A percentile compares a stretch with the other conserved stretches of the same genome.
These are phyloP conservation scores for Neofusicoccum cordaticola DNA, from an alignment of 2,329 filamentous ascomycete genomes.

Conservation along the genomic window DNA sequence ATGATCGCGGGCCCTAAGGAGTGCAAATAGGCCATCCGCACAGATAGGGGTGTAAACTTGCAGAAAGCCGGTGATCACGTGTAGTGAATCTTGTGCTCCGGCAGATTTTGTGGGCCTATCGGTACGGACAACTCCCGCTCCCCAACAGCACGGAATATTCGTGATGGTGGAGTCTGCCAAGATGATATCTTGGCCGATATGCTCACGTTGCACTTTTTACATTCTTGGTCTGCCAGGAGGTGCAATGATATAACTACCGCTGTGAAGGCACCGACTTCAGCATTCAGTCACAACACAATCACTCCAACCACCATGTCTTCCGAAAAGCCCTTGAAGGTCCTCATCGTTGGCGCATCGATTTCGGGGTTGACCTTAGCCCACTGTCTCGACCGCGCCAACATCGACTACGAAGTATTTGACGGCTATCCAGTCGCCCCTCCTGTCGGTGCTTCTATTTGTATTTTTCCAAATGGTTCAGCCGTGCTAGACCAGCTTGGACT, in stretches of 20 bases:
- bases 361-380: slow-evolving; percentile 8
- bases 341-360: neutral
- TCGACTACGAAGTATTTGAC: neutral
- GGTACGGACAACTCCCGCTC: neutral
- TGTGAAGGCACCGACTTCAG: neutral
- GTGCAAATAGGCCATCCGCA: too few relatives aligned
- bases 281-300: neutral
- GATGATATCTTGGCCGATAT: neutral
- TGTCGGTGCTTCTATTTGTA: neutral
- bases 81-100: neutral
- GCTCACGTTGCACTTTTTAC: neutral
- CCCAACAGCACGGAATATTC: neutral
- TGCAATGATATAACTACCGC: neutral
- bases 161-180: neutral
- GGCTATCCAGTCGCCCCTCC: neutral
- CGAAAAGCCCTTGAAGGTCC: neutral
- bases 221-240: neutral
- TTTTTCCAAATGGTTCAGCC: neutral
- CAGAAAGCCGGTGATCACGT: too few relatives aligned
- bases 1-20: too few relatives aligned
- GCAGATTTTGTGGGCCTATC: neutral
- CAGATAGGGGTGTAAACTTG: too few relatives aligned
- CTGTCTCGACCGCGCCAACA: neutral
- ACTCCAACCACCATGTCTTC: neutral
- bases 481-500: slow-evolving; percentile 4